Evolutionary conservation across 1,284 basidiomycete genomes (phyloP).

Genomic region (Fistulinella cinereoalba): DNA sequence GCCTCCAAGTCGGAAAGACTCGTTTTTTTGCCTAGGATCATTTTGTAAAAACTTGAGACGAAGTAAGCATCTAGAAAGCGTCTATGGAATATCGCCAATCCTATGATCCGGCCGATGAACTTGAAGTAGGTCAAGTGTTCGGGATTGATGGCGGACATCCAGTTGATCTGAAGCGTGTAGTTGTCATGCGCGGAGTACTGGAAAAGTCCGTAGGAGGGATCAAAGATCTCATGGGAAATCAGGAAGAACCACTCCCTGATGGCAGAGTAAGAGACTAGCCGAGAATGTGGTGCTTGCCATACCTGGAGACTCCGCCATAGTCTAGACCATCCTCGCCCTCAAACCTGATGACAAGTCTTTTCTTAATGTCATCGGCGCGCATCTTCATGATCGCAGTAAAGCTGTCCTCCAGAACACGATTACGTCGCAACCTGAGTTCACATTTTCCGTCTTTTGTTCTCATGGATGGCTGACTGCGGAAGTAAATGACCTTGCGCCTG

Average conservation of each 20-base stretch:
- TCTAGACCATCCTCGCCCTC: conserved; percentile 95
- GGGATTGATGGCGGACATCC: conserved; percentile 92
- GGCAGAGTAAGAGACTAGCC: too few species aligned
- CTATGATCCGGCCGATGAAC: conserved; percentile 90
- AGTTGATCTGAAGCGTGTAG: conserved; percentile 94
- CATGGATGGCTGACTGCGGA: conserved; percentile 92
- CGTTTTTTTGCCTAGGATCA: conserved; percentile 93
- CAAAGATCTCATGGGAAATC: conserved; percentile 94
- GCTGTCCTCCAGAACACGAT: conserved; percentile 93
- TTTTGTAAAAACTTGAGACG: conserved; percentile 96
- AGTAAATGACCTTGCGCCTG: conserved; percentile 93
- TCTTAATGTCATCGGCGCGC: conserved; percentile 91
- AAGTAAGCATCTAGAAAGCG: conserved; percentile 96
- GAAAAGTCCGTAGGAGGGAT: conserved; percentile 94
- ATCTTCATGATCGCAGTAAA: conserved; percentile 97
- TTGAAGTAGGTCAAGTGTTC: conserved; percentile 98
- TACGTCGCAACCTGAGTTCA: conserved; percentile 90
- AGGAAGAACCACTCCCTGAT: conserved; percentile 83
- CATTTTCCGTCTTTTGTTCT: conserved; percentile 88
- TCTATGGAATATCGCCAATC: conserved; percentile 93
- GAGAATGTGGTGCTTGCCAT: too few species aligned
- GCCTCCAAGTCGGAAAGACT: conserved; percentile 81
- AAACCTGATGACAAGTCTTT: conserved; percentile 96
- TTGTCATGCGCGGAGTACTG: conserved; percentile 98
- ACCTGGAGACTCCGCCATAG: conserved; percentile 92